Evolutionary conservation across 1,284 basidiomycete genomes (phyloP).

Genomic region (Pseudozyma sp.): DNA sequence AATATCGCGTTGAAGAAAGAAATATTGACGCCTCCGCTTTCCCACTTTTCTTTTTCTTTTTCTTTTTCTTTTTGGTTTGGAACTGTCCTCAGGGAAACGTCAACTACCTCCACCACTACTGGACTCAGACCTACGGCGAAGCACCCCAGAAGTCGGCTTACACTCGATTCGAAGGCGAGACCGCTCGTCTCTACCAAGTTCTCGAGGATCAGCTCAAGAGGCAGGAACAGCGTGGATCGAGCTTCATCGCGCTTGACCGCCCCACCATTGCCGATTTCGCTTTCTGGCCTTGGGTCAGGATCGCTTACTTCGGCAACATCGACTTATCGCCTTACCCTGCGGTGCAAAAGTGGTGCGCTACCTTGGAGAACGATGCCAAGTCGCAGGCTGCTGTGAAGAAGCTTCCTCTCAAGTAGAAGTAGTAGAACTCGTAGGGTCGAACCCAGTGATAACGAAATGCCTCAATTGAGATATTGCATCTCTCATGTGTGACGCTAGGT

Average conservation of each 20-base stretch:
- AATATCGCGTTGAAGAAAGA: background rate
- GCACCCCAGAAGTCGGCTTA: constrained; percentile 48
- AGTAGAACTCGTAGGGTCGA: background rate
- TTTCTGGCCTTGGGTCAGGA: constrained; percentile 57
- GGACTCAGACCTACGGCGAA: constrained; percentile 44
- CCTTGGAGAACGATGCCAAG: constrained; percentile 48
- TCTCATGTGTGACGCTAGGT: too few species aligned
- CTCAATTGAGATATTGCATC: too few species aligned
- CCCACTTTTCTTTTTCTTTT: background rate
- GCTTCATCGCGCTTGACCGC: constrained; percentile 58
- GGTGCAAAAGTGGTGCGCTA: constrained; percentile 52
- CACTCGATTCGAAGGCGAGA: constrained; percentile 58
- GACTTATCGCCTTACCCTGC: constrained; percentile 55
- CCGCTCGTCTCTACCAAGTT: constrained; percentile 56
- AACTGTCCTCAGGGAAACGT: constrained; percentile 32
- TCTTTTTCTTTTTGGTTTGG: background rate
- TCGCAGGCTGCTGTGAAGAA: constrained; percentile 50
- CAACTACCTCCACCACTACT: constrained; percentile 39
- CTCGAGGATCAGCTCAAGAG: constrained; percentile 55
- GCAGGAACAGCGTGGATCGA: constrained; percentile 50
- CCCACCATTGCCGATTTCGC: constrained; percentile 62
- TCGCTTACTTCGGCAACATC: constrained; percentile 52
- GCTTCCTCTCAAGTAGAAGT: constrained; percentile 39
- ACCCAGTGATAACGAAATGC: too few species aligned
- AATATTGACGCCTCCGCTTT: too few species aligned